Conservation (phyloP, 306 rosid genomes). For the Lathyrus oleraceus region DNA sequence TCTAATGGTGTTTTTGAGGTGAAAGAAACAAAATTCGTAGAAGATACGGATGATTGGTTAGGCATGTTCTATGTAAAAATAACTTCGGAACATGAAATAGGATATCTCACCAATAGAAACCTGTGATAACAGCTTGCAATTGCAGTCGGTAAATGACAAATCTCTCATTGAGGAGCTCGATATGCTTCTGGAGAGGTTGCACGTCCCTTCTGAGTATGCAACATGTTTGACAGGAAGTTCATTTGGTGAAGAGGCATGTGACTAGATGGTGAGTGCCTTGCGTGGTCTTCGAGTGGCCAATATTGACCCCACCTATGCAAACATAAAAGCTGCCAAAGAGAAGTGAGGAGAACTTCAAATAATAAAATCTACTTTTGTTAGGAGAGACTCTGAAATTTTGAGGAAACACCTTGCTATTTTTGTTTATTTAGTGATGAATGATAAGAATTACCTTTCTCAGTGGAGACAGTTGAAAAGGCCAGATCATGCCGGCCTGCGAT, state of each 20-base stretch:
- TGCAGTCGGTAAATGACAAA: slow-evolving; percentile 92
- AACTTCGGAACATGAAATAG: too few species aligned
- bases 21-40: too few species aligned
- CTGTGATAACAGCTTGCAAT: slow-evolving; percentile 87
- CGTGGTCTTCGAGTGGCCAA: slow-evolving; percentile 74
- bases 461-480: slow-evolving; percentile 97
- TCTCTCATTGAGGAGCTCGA: slow-evolving; percentile 94
- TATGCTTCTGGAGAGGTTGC: slow-evolving; percentile 78
- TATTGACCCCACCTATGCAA: slow-evolving; percentile 75
- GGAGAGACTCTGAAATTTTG: slow-evolving; percentile 77
- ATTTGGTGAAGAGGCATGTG: slow-evolving; percentile 98
- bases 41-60: too few species aligned
- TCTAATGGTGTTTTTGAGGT: background rate
- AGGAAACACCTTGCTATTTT: slow-evolving; percentile 72
- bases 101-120: too few species aligned
- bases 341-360: slow-evolving; percentile 83
- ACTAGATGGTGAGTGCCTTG: slow-evolving; percentile 86
- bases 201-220: slow-evolving; percentile 94
- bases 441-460: slow-evolving; percentile 89
- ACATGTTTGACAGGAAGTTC: slow-evolving; percentile 83
- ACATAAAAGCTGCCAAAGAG: slow-evolving; percentile 89
- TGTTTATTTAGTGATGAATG: slow-evolving; percentile 86
- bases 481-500: slow-evolving; percentile 91
- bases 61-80: too few species aligned
- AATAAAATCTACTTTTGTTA: slow-evolving; percentile 75